Evolutionary conservation across 768 basidiomycete genomes (phyloP).

Genomic region (Suillus spraguei): DNA sequence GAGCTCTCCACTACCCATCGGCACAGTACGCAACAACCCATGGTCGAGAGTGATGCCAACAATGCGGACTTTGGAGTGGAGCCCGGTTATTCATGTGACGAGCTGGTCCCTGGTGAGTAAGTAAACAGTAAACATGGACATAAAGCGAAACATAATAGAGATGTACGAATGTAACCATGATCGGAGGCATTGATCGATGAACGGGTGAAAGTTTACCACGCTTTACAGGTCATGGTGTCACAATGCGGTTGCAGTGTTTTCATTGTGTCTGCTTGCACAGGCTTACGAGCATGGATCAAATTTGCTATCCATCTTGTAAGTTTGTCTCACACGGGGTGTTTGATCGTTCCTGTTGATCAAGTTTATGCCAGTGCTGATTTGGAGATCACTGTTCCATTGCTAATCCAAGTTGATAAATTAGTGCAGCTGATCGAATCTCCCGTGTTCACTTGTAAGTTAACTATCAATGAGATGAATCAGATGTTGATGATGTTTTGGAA

Average conservation of each 20-base stretch:
- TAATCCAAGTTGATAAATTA: conserved; percentile 96
- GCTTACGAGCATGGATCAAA: conserved; percentile 99
- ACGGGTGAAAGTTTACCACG: conserved; percentile 61
- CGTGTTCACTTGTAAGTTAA: conserved; percentile 87
- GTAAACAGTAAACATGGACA: too few species aligned
- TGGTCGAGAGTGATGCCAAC: too few species aligned
- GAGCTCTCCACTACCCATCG: too few species aligned
- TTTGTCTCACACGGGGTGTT: conserved; percentile 12
- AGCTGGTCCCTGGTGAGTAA: too few species aligned
- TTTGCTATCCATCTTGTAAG: conserved; percentile 92
- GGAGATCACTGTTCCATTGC: conserved; percentile 92
- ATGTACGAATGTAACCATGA: too few species aligned
- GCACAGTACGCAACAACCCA: too few species aligned
- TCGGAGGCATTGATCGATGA: too few species aligned
- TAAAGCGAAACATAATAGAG: too few species aligned
- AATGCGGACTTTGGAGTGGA: too few species aligned
- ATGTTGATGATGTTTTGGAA: conserved; percentile 28
- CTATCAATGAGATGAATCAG: neutral
- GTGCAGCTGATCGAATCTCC: conserved; percentile 98
- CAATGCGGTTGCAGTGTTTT: conserved; percentile 95
- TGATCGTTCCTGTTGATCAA: conserved; percentile 7
- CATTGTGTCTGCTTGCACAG: conserved; percentile 93
- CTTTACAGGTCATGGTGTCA: conserved; percentile 99
- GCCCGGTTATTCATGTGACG: too few species aligned
- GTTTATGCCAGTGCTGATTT: conserved; percentile 75